Conservation (phyloP, 805 yeast species). For the Ogataea pini region DNA sequence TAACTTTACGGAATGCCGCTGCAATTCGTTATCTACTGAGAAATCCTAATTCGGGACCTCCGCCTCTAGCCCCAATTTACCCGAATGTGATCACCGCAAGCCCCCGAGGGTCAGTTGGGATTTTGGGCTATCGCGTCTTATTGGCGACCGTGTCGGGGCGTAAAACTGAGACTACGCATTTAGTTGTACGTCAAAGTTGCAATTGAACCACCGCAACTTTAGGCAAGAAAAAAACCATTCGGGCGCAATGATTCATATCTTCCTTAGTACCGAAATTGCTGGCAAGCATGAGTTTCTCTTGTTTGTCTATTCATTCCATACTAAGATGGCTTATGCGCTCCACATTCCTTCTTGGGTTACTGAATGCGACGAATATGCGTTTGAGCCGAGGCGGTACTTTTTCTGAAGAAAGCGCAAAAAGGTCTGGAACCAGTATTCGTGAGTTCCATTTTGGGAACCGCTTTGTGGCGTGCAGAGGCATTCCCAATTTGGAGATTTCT, state of each 20-base stretch:
- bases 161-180: neutral
- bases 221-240: neutral
- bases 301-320: neutral
- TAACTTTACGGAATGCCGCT: neutral
- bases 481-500: neutral
- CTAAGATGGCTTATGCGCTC: neutral
- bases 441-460: neutral
- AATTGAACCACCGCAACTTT: neutral
- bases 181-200: slow-evolving; percentile 1
- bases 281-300: neutral
- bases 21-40: neutral
- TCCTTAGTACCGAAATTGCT: neutral
- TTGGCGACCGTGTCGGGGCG: slow-evolving; percentile 2
- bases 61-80: neutral
- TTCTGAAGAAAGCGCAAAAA: neutral
- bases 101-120: too few relatives aligned
- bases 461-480: neutral
- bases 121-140: neutral
- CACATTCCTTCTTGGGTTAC: neutral
- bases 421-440: slow-evolving; percentile 4
- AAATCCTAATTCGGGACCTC: neutral
- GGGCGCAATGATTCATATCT: neutral
- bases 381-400: neutral
- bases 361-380: neutral
- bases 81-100: neutral